Conservation (phyloP, 1,284 basidiomycete genomes). For the Marasmius fiardii region DNA sequence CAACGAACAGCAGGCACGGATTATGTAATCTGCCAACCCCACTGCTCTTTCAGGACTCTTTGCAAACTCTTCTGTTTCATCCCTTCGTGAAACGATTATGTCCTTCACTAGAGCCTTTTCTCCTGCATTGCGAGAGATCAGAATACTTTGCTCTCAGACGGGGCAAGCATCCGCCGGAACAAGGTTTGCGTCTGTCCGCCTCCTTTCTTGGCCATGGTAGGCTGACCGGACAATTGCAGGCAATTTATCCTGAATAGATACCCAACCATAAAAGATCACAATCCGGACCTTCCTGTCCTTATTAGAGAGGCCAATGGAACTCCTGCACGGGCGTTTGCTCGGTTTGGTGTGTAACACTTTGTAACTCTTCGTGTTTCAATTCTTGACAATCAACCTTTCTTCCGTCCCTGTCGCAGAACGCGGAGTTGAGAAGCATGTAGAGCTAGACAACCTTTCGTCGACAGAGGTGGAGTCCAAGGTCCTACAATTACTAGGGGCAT, state of each 20-base stretch:
- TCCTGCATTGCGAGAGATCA: constrained; percentile 81
- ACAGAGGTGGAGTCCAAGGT: constrained; percentile 72
- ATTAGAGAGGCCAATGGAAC: constrained; percentile 90
- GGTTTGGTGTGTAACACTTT: constrained; percentile 72
- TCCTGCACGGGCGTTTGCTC: constrained; percentile 84
- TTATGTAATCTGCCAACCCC: constrained; percentile 28
- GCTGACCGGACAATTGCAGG: constrained; percentile 36
- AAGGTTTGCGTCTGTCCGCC: constrained; percentile 48
- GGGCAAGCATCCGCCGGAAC: constrained; percentile 78
- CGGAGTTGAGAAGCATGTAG: constrained; percentile 77
- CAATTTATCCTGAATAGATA: constrained; percentile 85
- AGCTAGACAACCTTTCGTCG: constrained; percentile 74
- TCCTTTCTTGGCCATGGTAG: constrained; percentile 3
- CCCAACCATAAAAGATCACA: constrained; percentile 80
- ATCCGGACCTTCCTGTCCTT: constrained; percentile 87
- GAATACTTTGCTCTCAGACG: constrained; percentile 84
- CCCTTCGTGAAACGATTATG: constrained; percentile 35
- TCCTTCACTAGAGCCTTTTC: constrained; percentile 80
- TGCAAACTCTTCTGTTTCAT: constrained; percentile 4
- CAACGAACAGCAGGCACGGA: constrained; percentile 20
- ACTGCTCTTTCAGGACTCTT: not conserved
- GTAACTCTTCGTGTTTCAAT: not conserved
- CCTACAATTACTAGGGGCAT: constrained; percentile 52
- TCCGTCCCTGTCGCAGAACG: constrained; percentile 48
- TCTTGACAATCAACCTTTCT: not conserved